Evolutionary conservation across 1,139 yeast genomes (phyloP), one percentile per base, ranked within the genome.

Genomic region (Debaryomycetaceae sp.): DNA sequence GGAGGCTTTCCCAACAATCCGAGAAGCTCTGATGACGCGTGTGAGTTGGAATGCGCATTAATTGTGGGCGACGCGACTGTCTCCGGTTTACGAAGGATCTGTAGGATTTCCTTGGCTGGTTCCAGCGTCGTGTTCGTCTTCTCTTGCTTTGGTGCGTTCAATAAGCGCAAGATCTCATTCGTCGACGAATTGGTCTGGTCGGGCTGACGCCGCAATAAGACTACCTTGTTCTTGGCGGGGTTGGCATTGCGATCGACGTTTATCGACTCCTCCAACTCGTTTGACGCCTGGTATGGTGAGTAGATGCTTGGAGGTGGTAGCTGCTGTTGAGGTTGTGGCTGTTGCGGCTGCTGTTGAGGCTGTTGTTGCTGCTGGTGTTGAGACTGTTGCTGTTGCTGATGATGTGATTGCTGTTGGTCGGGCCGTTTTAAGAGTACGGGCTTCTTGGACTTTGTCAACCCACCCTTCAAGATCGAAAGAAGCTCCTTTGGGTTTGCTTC

Each of bases 401-500:
- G 24, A 43, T 30, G 18, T 44, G 27, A 10, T 39, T 39, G n/a
- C 34, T 31, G 5, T 43, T 36, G 23, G 36, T 29, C 10, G n/a
- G 36, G 36, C 13, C 38, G 30, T 22, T 35, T 37, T 33, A 37
- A 32, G 2, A 41, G 13, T n/a, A 29, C 19, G 4, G 37, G 31
- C 22, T 38, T 34, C 15, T 40, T 33, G 17, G 36, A 29, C 34
- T 19, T 38, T 51, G 23, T 56, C 57, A 31, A 71, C 60, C 16
- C 69, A 49, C 28, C 58, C 58, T 65, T 73, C 41, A 77, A 56
- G 16, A 77, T 61, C 4, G 76, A 69, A 37, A 76, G 57, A 13
- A 77, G 48, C 35, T 75, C 80, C 39, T 65, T 71, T 7, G 79
- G 68, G 39, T 74, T 65, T 1, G 65, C 55, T 33, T 53, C 63